Conservation (phyloP, 805 yeast species). For the Sugiyamaella chiloensis region DNA sequence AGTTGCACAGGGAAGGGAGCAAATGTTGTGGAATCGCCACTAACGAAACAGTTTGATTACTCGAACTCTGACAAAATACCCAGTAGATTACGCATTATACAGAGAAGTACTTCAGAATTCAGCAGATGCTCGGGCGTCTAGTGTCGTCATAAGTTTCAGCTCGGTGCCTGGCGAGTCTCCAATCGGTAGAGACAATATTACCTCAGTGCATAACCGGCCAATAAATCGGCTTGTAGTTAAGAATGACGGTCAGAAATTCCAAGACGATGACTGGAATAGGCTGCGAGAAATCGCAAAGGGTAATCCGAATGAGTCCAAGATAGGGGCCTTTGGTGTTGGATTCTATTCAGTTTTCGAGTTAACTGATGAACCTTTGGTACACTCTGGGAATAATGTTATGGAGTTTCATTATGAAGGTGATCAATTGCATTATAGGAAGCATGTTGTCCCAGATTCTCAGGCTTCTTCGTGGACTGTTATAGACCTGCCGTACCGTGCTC, state of each 20-base stretch:
- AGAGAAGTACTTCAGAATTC: conserved; percentile 41
- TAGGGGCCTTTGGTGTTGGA: conserved; percentile 45
- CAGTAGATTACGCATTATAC: conserved; percentile 41
- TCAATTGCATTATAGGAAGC: conserved; percentile 34
- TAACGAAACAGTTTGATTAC: conserved; percentile 33
- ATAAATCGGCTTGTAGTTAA: conserved; percentile 31
- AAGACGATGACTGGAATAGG: conserved; percentile 39
- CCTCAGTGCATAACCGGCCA: conserved; percentile 20
- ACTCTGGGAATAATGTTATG: conserved; percentile 38
- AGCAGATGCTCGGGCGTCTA: conserved; percentile 39
- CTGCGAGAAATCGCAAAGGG: conserved; percentile 41
- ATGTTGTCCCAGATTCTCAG: conserved; percentile 21
- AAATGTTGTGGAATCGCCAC: background rate
- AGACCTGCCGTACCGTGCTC: conserved; percentile 36
- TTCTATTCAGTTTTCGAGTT: conserved; percentile 76
- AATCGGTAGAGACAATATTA: conserved; percentile 17
- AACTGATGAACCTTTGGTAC: conserved; percentile 76
- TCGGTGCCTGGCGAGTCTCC: conserved; percentile 16
- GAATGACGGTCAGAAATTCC: conserved; percentile 37
- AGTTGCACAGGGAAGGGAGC: conserved; percentile 15
- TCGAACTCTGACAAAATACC: conserved; percentile 40
- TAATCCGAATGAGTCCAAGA: conserved; percentile 41
- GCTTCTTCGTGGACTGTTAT: conserved; percentile 34
- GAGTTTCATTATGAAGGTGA: conserved; percentile 37
- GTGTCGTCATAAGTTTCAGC: conserved; percentile 33